Percentiles rank a stretch among this genome's conserved stretches.
Evolutionary conservation across 768 basidiomycete genomes (phyloP).

Genomic region (Trichaptum fuscoviolaceum): DNA sequence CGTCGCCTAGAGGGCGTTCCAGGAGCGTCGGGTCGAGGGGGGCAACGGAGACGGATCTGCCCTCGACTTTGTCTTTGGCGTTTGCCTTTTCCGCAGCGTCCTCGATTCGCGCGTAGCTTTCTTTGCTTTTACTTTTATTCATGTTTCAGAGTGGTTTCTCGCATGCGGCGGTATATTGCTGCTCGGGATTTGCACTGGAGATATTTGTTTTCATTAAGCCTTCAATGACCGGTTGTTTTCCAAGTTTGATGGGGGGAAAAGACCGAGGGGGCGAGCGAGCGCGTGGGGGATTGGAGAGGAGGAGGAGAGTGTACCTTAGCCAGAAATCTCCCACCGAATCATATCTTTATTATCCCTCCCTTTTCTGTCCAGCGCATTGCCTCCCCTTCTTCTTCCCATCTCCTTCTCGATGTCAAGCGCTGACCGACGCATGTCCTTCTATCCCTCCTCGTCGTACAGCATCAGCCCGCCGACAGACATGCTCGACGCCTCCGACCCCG

Average conservation of each 20-base stretch:
- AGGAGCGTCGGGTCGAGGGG: not conserved
- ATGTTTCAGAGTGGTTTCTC: not conserved
- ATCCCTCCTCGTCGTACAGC: constrained; percentile 10
- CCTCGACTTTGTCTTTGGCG: not conserved
- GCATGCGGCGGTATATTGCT: not conserved
- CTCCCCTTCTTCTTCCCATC: constrained; percentile 4
- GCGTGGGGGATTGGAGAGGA: not conserved
- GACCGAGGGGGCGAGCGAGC: not conserved
- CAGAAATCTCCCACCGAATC: not conserved
- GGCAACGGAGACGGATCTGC: not conserved
- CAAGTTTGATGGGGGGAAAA: not conserved
- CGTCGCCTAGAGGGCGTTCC: not conserved
- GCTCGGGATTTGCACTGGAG: not conserved
- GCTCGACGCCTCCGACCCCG: constrained; percentile 37
- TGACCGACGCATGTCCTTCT: constrained; percentile 3
- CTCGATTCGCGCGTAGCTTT: not conserved
- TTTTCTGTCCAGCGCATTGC: constrained; percentile 12
- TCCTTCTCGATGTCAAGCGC: not conserved
- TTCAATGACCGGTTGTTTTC: not conserved
- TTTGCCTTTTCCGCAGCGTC: too few relatives aligned
- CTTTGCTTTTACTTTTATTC: not conserved
- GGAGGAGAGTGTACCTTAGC: too few relatives aligned
- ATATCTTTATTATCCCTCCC: constrained; percentile 35
- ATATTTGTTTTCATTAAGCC: too few relatives aligned
- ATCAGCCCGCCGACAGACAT: not conserved